Evolutionary conservation across 1,284 basidiomycete species (phyloP).

Genomic region (Tremellales sp.): DNA sequence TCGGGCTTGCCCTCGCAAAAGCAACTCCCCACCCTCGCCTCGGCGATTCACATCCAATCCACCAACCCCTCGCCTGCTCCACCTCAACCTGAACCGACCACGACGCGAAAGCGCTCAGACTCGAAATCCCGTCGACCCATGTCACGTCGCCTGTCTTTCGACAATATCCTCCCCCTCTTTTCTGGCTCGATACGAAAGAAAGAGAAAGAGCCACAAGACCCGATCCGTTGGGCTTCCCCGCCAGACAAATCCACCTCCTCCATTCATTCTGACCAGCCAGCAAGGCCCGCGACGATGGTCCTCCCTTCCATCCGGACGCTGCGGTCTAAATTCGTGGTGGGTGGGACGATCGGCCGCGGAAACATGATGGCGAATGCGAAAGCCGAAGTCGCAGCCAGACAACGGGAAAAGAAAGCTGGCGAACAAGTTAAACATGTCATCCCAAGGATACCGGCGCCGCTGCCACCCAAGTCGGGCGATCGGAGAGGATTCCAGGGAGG

Average conservation of each 20-base stretch:
- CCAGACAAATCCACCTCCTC: neutral
- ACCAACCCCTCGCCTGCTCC: neutral
- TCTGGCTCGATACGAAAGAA: conserved; percentile 11
- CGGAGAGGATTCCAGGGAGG: neutral
- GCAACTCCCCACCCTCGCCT: neutral
- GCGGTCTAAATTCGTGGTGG: conserved; percentile 12
- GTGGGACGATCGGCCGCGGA: neutral
- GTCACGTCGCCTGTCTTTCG: conserved; percentile 8
- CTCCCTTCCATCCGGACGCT: conserved; percentile 11
- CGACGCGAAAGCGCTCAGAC: neutral
- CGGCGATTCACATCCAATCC: too few relatives aligned
- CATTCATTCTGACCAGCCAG: neutral
- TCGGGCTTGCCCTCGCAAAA: too few relatives aligned
- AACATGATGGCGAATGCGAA: conserved; percentile 3
- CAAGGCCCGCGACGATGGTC: neutral
- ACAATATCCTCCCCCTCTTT: conserved; percentile 11
- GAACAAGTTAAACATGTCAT: neutral
- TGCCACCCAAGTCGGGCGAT: neutral
- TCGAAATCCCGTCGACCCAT: conserved; percentile 3
- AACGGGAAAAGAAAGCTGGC: neutral
- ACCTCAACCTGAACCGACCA: too few relatives aligned
- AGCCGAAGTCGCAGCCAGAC: conserved; percentile 5
- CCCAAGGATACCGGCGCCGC: neutral
- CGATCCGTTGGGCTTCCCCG: neutral
- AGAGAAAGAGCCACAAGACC: conserved; percentile 2